A percentile compares a stretch with the other conserved stretches of the same genome.
phyloP scores from a whole-genome alignment of 352 stramenopile species.

The Pythium sukuiense region DNA sequence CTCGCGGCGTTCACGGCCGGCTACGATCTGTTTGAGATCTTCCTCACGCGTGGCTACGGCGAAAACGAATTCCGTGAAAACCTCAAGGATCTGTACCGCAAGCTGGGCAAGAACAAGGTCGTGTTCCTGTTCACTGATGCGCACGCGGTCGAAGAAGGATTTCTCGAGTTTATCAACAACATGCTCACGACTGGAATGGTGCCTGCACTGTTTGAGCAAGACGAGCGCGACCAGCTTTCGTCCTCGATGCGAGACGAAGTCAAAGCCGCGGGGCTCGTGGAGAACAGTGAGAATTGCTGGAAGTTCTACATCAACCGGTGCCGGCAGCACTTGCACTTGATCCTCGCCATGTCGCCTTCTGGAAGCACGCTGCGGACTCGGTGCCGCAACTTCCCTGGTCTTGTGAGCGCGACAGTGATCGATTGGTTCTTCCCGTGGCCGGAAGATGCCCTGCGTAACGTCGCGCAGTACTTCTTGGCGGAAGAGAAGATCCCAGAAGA shows the following conservation, averaged over 20 bases:
- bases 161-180: constrained; percentile 97
- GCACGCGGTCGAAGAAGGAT: constrained; percentile 95
- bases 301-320: constrained; percentile 94
- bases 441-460: constrained; percentile 90
- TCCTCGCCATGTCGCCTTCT: constrained; percentile 94
- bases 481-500: constrained; percentile 91
- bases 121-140: constrained; percentile 97
- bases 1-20: constrained; percentile 92
- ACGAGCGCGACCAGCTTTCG: constrained; percentile 89
- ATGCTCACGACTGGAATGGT: constrained; percentile 96
- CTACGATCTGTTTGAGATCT: constrained; percentile 95
- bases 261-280: constrained; percentile 84
- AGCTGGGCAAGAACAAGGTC: constrained; percentile 82
- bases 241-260: constrained; percentile 87
- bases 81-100: constrained; percentile 93
- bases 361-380: constrained; percentile 92
- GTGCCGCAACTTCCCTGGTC: constrained; percentile 93
- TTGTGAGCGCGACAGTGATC: constrained; percentile 93
- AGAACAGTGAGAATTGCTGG: constrained; percentile 94
- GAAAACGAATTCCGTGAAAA: constrained; percentile 94
- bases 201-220: constrained; percentile 90
- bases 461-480: constrained; percentile 92
- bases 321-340: constrained; percentile 92
- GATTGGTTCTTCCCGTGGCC: constrained; percentile 98
- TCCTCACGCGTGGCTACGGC: constrained; percentile 91